Conservation (phyloP, 2,329 filamentous ascomycete genomes). For the Celoporthe dispersa region DNA sequence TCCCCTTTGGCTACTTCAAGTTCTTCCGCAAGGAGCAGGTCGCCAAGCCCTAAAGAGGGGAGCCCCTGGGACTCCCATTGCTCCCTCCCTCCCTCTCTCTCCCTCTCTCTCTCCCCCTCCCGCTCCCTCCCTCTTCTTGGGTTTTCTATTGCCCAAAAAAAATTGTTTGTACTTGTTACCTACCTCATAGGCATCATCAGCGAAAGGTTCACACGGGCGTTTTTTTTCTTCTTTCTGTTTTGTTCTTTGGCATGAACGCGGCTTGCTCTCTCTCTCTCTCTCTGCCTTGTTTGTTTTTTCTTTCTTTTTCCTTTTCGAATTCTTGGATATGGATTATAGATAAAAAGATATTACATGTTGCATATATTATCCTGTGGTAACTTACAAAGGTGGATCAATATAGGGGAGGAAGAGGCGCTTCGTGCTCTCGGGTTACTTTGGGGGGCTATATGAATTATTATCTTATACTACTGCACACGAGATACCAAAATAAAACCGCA, state of each 20-base stretch:
- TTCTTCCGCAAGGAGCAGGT: conserved; percentile 64
- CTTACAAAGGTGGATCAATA: background rate
- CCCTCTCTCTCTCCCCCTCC: too few species aligned
- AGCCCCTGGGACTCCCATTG: too few species aligned
- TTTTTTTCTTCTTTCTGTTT: background rate
- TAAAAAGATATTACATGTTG: background rate
- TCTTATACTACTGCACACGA: conserved; percentile 6
- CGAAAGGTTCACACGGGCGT: conserved; percentile 24
- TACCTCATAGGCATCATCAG: conserved; percentile 27
- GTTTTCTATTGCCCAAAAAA: background rate
- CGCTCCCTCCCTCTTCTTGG: too few species aligned
- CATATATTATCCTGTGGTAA: background rate
- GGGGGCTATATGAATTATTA: conserved; percentile 5
- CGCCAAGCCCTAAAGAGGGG: conserved; percentile 51
- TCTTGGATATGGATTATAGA: background rate
- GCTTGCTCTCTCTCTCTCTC: background rate
- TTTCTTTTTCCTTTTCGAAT: conserved; percentile 9
- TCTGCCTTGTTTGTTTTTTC: conserved; percentile 7
- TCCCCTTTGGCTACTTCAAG: conserved; percentile 61
- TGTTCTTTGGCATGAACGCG: conserved; percentile 5
- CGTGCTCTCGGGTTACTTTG: background rate
- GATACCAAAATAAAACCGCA: conserved; percentile 9
- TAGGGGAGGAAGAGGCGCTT: background rate
- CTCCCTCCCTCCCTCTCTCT: too few species aligned
- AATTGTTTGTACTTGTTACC: background rate